phyloP scores from a whole-genome alignment of 2,329 filamentous ascomycete species.

The Stemphylium lycopersici region DNA sequence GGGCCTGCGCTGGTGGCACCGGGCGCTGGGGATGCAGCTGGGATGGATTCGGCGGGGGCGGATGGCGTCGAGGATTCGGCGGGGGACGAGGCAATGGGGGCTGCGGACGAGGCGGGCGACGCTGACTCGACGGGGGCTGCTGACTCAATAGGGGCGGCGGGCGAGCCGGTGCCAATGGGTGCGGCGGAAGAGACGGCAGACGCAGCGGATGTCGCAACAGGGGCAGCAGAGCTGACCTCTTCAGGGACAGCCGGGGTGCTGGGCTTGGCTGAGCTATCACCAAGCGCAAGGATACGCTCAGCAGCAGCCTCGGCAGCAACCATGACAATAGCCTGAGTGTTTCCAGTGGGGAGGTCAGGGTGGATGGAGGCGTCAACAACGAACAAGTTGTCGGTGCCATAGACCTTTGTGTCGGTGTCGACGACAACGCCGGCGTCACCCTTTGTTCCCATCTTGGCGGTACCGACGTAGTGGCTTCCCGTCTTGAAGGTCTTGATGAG shows the following conservation, averaged over 20 bases:
- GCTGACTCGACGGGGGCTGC: conserved; percentile 3
- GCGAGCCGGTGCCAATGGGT: conserved; percentile 10
- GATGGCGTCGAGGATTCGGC: background rate
- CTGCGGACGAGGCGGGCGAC: conserved; percentile 1
- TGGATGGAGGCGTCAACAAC: conserved; percentile 60
- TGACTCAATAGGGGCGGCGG: conserved; percentile 7
- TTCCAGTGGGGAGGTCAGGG: conserved; percentile 71
- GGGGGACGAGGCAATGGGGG: background rate
- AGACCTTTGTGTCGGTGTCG: conserved; percentile 50
- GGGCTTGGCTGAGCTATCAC: conserved; percentile 25
- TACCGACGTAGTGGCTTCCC: conserved; percentile 55
- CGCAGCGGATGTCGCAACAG: too few species aligned
- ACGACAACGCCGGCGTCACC: conserved; percentile 51
- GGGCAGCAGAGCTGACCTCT: background rate
- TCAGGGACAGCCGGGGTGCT: conserved; percentile 3
- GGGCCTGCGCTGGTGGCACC: conserved; percentile 6
- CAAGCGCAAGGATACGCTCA: conserved; percentile 56
- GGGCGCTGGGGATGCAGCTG: background rate
- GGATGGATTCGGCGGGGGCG: conserved; percentile 5
- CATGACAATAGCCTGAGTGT: conserved; percentile 70
- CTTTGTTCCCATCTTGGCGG: conserved; percentile 59
- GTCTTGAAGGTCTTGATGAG: conserved; percentile 42
- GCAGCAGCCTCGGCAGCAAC: conserved; percentile 67
- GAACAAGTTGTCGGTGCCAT: conserved; percentile 52
- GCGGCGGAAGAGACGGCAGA: conserved; percentile 1